phyloP scores from a whole-genome alignment of 2,329 filamentous ascomycete genomes.

The Polytolypa hystricis region DNA sequence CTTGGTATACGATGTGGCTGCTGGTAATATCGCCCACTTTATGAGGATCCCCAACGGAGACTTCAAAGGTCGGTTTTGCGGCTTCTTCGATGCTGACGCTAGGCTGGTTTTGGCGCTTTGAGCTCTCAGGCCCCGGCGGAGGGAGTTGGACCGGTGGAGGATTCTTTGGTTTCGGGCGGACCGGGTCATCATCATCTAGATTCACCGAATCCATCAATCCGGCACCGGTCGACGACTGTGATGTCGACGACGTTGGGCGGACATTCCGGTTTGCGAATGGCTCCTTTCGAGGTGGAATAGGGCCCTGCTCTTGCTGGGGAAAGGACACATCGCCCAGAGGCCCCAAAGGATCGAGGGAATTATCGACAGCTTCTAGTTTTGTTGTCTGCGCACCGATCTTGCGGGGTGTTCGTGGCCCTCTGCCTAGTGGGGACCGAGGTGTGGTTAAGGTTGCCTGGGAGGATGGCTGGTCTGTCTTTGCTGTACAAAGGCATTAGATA shows the following conservation, averaged over 20 bases:
- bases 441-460: conserved; percentile 28
- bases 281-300: conserved; percentile 51
- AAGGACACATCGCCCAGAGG: conserved; percentile 42
- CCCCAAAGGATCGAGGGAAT: conserved; percentile 51
- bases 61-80: conserved; percentile 80
- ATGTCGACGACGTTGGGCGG: conserved; percentile 28
- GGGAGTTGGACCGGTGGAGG: conserved; percentile 48
- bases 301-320: conserved; percentile 40
- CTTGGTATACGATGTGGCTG: conserved; percentile 95
- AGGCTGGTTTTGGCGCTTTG: conserved; percentile 49
- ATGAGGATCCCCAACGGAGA: conserved; percentile 88
- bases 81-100: conserved; percentile 90
- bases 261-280: conserved; percentile 27
- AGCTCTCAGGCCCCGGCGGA: conserved; percentile 31
- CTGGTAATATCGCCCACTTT: conserved; percentile 96
- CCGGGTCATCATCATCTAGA: conserved; percentile 55
- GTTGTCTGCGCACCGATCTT: conserved; percentile 51
- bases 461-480: conserved; percentile 11
- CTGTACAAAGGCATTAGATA: conserved; percentile 5
- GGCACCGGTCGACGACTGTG: conserved; percentile 38
- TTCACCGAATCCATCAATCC: conserved; percentile 55
- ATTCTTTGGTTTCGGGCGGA: conserved; percentile 51
- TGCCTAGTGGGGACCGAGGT: conserved; percentile 37
- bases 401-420: conserved; percentile 42
- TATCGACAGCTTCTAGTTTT: conserved; percentile 51